phyloP scores from a whole-genome alignment of 129 eudicot genomes.

The Ambrosia artemisiifolia region DNA sequence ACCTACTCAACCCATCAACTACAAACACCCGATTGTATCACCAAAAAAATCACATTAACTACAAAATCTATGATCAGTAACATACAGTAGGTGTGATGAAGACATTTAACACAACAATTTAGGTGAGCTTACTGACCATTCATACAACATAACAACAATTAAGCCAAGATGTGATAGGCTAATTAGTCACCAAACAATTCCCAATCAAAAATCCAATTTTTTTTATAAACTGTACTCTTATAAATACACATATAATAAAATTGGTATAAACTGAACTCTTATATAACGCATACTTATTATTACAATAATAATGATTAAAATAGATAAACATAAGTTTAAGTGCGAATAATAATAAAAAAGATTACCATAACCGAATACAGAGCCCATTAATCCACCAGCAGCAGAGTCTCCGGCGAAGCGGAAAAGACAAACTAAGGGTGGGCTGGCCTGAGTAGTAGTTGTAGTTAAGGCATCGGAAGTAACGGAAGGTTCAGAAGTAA shows the following conservation, averaged over 20 bases:
- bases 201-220: neutral
- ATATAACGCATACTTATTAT: too few species aligned
- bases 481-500: conserved; percentile 23
- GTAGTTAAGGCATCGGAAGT: conserved; percentile 38
- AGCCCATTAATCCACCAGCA: conserved; percentile 83
- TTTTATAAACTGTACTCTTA: too few species aligned
- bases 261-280: too few species aligned
- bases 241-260: too few species aligned
- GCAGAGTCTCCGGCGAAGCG: conserved; percentile 68
- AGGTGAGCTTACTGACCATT: conserved; percentile 25
- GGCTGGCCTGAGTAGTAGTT: conserved; percentile 37
- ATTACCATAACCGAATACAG: conserved; percentile 77
- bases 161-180: conserved; percentile 23
- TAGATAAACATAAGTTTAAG: too few species aligned
- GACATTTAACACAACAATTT: conserved; percentile 1
- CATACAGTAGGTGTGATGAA: too few species aligned
- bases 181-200: conserved; percentile 15
- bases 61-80: too few species aligned
- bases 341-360: too few species aligned
- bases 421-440: conserved; percentile 60
- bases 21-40: too few species aligned
- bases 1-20: too few species aligned
- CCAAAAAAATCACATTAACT: too few species aligned
- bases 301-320: too few species aligned
- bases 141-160: conserved; percentile 19